Percentiles rank a stretch among this genome's conserved stretches.
Evolutionary conservation across 495 filamentous ascomycete species (phyloP).

Genomic region (Hypoxylon intermedium): DNA sequence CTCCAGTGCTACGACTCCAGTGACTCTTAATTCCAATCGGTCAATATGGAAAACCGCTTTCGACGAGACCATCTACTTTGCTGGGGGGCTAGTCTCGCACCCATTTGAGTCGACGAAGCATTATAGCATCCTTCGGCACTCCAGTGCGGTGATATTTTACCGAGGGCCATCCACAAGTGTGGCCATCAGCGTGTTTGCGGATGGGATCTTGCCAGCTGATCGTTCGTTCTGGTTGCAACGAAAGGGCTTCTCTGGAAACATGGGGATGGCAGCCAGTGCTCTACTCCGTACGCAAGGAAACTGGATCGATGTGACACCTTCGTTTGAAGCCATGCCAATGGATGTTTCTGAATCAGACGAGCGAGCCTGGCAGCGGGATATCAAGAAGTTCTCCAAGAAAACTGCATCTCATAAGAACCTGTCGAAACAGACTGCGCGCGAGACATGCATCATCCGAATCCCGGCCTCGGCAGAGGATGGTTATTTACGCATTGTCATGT

Average conservation of each 20-base stretch:
- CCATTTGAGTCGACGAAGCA: constrained; percentile 70
- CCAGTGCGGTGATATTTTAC: constrained; percentile 67
- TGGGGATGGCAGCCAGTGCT: constrained; percentile 70
- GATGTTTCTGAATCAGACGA: constrained; percentile 61
- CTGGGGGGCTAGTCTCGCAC: constrained; percentile 67
- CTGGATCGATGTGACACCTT: constrained; percentile 72
- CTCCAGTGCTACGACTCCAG: constrained; percentile 11
- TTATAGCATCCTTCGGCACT: constrained; percentile 71
- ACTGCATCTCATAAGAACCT: constrained; percentile 45
- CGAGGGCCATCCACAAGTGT: constrained; percentile 67
- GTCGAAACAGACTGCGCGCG: constrained; percentile 59
- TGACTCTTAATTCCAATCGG: constrained; percentile 9
- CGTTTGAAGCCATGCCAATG: constrained; percentile 49
- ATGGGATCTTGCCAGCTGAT: constrained; percentile 61
- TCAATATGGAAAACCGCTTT: constrained; percentile 56
- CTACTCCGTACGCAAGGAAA: constrained; percentile 59
- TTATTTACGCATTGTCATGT: constrained; percentile 70
- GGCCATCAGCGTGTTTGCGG: constrained; percentile 66
- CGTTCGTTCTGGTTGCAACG: constrained; percentile 71
- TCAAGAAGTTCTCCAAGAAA: constrained; percentile 64
- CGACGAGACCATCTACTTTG: constrained; percentile 66
- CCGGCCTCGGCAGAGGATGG: constrained; percentile 68
- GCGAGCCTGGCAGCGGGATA: constrained; percentile 71
- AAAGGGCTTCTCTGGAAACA: constrained; percentile 71
- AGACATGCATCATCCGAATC: constrained; percentile 68